Evolutionary conservation across 2,329 filamentous ascomycete genomes (phyloP).

Genomic region (Pezizomycotina sp.): DNA sequence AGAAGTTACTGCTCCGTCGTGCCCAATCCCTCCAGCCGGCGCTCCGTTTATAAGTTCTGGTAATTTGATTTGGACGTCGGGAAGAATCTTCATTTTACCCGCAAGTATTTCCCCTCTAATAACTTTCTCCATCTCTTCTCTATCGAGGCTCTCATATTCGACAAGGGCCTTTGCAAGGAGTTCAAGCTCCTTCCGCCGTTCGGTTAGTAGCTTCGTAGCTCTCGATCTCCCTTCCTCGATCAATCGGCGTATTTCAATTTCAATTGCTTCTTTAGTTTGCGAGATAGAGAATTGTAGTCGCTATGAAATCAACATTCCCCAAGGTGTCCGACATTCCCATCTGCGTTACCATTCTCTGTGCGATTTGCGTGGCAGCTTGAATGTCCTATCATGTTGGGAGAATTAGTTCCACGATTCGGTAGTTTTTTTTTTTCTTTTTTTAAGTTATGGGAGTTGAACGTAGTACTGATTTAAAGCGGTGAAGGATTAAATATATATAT

Average conservation of each 20-base stretch:
- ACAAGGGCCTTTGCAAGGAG: conserved; percentile 74
- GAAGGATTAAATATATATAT: neutral
- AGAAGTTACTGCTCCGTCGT: no score
- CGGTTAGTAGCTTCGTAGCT: conserved; percentile 51
- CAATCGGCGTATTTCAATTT: conserved; percentile 69
- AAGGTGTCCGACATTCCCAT: conserved; percentile 79
- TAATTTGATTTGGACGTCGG: conserved; percentile 48
- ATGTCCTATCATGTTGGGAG: conserved; percentile 48
- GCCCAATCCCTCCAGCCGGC: no score
- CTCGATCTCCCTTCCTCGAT: conserved; percentile 67
- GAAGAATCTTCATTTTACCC: conserved; percentile 44
- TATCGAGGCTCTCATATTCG: conserved; percentile 83
- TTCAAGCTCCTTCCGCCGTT: conserved; percentile 71
- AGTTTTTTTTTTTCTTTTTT: conserved; percentile 18
- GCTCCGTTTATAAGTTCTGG: no score
- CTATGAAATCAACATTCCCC: conserved; percentile 74
- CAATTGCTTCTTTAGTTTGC: conserved; percentile 72
- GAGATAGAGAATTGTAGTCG: conserved; percentile 70
- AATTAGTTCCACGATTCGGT: neutral
- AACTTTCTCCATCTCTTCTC: conserved; percentile 78
- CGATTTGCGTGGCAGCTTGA: conserved; percentile 59
- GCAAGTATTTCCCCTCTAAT: conserved; percentile 70
- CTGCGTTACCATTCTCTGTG: conserved; percentile 73
- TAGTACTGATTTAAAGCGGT: neutral
- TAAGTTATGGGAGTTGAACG: neutral